Evolutionary conservation across 2,329 filamentous ascomycete species (phyloP).

Genomic region (Aspergillus fijiensis): DNA sequence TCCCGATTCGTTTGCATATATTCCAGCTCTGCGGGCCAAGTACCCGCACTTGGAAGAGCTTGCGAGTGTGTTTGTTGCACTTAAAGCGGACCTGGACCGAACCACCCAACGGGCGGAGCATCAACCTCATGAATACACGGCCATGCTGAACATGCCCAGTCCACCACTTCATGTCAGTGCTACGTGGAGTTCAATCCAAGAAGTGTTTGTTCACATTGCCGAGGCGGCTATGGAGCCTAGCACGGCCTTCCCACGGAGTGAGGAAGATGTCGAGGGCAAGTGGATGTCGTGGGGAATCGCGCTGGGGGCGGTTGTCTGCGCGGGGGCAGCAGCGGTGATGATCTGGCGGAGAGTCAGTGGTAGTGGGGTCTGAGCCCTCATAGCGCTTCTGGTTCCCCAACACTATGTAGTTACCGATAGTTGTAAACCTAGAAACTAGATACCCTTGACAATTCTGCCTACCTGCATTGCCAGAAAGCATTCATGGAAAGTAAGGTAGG

Average conservation of each 20-base stretch:
- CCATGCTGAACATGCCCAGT: slow-evolving; percentile 76
- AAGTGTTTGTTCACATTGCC: slow-evolving; percentile 87
- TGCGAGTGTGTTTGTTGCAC: slow-evolving; percentile 84
- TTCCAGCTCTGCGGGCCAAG: slow-evolving; percentile 74
- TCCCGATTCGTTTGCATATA: slow-evolving; percentile 90
- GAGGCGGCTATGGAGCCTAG: slow-evolving; percentile 90
- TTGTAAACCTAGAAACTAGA: slow-evolving; percentile 3
- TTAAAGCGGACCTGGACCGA: slow-evolving; percentile 95
- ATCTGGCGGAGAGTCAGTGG: slow-evolving; percentile 57
- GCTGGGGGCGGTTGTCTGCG: slow-evolving; percentile 67
- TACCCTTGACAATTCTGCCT: background rate
- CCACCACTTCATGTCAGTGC: slow-evolving; percentile 90
- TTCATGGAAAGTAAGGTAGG: no score
- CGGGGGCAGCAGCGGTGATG: slow-evolving; percentile 57
- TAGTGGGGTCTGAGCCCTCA: slow-evolving; percentile 27
- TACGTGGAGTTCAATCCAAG: slow-evolving; percentile 89
- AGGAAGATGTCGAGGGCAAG: slow-evolving; percentile 76
- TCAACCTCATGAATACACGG: slow-evolving; percentile 90
- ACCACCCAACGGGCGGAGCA: slow-evolving; percentile 90
- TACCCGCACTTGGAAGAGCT: slow-evolving; percentile 84
- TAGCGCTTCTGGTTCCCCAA: background rate
- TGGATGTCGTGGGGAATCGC: slow-evolving; percentile 83
- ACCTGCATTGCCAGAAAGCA: background rate
- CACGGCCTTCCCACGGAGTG: slow-evolving; percentile 82
- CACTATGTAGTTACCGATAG: background rate